phyloP scores from a whole-genome alignment of 2,329 filamentous ascomycete species.

The Hyphodiscus sp. region DNA sequence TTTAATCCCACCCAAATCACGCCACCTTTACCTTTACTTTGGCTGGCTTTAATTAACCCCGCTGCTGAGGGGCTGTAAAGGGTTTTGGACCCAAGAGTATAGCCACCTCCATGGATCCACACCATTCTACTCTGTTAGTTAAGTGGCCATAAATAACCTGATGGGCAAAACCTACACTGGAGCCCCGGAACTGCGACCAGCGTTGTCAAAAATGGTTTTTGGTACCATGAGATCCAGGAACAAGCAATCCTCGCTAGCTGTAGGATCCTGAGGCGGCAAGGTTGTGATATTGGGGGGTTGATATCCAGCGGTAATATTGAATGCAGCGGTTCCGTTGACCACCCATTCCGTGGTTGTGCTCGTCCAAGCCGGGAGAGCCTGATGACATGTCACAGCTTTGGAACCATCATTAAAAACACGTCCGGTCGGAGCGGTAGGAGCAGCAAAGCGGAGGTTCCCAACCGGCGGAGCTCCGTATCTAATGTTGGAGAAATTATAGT shows the following conservation, averaged over 20 bases:
- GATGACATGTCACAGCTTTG: slow-evolving; percentile 17
- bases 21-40: too few relatives aligned
- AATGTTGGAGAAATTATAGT: slow-evolving; percentile 38
- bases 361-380: slow-evolving; percentile 14
- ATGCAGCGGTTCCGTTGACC: not conserved
- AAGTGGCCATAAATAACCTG: too few relatives aligned
- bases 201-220: slow-evolving; percentile 30
- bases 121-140: not conserved
- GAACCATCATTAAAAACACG: slow-evolving; percentile 27
- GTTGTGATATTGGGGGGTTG: not conserved
- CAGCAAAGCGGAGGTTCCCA: slow-evolving; percentile 38
- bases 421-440: slow-evolving; percentile 30
- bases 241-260: slow-evolving; percentile 37
- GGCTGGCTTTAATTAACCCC: too few relatives aligned
- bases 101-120: slow-evolving; percentile 2
- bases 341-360: not conserved
- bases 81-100: too few relatives aligned
- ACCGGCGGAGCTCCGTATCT: slow-evolving; percentile 39
- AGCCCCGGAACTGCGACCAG: not conserved
- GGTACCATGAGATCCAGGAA: slow-evolving; percentile 43
- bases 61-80: too few relatives aligned
- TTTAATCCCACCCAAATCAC: too few relatives aligned
- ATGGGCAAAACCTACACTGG: slow-evolving; percentile 1
- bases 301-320: slow-evolving; percentile 1
- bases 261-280: not conserved